phyloP scores from a whole-genome alignment of 1,284 basidiomycete genomes.

The Filobasidium uniguttulatum region DNA sequence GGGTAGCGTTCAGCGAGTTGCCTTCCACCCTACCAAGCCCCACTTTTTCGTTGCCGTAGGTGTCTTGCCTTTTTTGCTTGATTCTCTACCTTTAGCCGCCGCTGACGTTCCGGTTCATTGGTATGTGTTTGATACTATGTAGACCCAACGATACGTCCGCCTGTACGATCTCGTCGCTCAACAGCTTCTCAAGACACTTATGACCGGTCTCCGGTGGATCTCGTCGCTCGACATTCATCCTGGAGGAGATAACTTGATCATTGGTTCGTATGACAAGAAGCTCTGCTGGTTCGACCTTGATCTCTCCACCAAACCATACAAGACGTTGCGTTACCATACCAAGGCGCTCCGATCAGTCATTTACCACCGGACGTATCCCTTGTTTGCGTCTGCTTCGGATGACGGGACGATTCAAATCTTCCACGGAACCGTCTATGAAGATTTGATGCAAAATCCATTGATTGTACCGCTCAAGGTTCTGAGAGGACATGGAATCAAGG shows the following conservation, averaged over 20 bases:
- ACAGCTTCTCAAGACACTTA: constrained; percentile 79
- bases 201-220: constrained; percentile 91
- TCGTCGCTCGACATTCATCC: constrained; percentile 93
- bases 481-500: constrained; percentile 67
- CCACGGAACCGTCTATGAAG: constrained; percentile 85
- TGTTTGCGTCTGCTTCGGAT: constrained; percentile 91
- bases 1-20: constrained; percentile 75
- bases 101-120: not conserved
- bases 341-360: constrained; percentile 80
- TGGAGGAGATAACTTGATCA: constrained; percentile 85
- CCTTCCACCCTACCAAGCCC: constrained; percentile 89
- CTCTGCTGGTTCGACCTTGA: constrained; percentile 98
- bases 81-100: not conserved
- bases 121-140: constrained; percentile 2
- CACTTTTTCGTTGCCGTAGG: constrained; percentile 93
- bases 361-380: constrained; percentile 87
- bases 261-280: constrained; percentile 94
- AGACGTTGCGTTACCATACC: constrained; percentile 85
- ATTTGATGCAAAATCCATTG: constrained; percentile 86
- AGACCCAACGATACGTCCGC: constrained; percentile 93
- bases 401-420: constrained; percentile 95
- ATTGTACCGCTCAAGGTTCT: constrained; percentile 96
- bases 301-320: constrained; percentile 88
- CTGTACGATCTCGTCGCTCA: constrained; percentile 92
- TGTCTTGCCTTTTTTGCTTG: constrained; percentile 13